These are phyloP conservation scores for Dacryopinax spathularia DNA, from an alignment of 768 basidiomycete species.

Conservation along the genomic window DNA sequence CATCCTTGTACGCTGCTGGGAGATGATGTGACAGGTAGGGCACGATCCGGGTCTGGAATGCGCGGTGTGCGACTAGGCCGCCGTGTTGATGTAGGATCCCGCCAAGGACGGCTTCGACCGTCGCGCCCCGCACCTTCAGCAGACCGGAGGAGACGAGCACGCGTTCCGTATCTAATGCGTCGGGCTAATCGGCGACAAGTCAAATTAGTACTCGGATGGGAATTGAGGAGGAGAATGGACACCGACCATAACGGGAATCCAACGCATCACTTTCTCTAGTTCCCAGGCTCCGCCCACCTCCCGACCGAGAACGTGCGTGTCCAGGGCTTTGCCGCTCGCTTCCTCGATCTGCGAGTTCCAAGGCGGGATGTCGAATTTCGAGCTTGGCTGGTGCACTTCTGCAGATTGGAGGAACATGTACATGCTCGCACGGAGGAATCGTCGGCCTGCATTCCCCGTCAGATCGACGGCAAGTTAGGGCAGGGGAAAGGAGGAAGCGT, in stretches of 20 bases:
- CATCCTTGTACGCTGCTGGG: background rate
- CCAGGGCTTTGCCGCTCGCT: constrained; percentile 42
- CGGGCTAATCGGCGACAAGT: background rate
- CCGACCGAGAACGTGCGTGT: constrained; percentile 59
- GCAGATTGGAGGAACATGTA: constrained; percentile 52
- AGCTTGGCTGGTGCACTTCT: constrained; percentile 6
- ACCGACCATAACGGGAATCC: constrained; percentile 43
- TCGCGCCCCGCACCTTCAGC: constrained; percentile 64
- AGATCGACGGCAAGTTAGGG: background rate
- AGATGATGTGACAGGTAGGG: constrained; percentile 19
- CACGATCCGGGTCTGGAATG: constrained; percentile 32
- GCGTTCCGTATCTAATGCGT: background rate
- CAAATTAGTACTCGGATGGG: background rate
- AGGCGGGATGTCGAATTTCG: constrained; percentile 12
- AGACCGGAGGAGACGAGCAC: constrained; percentile 38
- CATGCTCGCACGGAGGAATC: constrained; percentile 62
- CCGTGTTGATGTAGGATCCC: constrained; percentile 59
- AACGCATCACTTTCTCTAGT: constrained; percentile 55
- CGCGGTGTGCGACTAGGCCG: constrained; percentile 26
- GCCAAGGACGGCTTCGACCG: constrained; percentile 61
- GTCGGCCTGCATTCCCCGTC: constrained; percentile 49
- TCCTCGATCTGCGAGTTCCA: constrained; percentile 39
- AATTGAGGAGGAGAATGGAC: background rate
- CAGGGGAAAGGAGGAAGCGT: constrained; percentile 16
- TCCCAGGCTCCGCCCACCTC: constrained; percentile 63